Percentiles rank a stretch among this genome's conserved stretches.
These are phyloP conservation scores for Termitomyces sp. DNA, from an alignment of 768 basidiomycete genomes.

Conservation along the genomic window DNA sequence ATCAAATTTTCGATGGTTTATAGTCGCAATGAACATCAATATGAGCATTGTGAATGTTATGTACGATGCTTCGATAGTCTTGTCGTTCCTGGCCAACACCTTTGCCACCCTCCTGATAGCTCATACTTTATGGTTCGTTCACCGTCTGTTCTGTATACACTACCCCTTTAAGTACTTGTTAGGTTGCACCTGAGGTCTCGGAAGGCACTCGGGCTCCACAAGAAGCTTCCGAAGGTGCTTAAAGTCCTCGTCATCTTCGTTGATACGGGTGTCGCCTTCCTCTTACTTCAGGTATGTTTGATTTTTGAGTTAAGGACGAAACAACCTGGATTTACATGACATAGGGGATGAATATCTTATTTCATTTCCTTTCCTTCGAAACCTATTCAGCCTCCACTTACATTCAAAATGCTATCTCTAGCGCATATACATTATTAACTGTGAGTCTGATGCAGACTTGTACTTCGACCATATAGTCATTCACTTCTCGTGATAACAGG, in stretches of 20 bases:
- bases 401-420: no score
- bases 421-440: no score
- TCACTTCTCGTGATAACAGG: no score
- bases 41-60: background rate
- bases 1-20: background rate
- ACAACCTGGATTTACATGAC: no score
- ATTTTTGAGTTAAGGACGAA: no score
- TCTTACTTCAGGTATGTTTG: background rate
- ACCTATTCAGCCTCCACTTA: no score
- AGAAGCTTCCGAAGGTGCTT: background rate
- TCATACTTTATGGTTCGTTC: background rate
- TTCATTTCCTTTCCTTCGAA: no score
- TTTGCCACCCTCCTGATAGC: background rate
- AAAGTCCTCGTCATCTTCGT: background rate
- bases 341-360: no score
- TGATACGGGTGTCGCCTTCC: background rate
- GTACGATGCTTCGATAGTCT: background rate
- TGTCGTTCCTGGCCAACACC: background rate
- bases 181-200: background rate
- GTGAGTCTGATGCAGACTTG: no score
- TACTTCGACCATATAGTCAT: no score
- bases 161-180: background rate
- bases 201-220: background rate
- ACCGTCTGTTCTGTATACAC: background rate
- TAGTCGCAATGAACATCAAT: background rate